Evolutionary conservation across 164 flowering plant species (phyloP).

Genomic region (Saururus chinensis): DNA sequence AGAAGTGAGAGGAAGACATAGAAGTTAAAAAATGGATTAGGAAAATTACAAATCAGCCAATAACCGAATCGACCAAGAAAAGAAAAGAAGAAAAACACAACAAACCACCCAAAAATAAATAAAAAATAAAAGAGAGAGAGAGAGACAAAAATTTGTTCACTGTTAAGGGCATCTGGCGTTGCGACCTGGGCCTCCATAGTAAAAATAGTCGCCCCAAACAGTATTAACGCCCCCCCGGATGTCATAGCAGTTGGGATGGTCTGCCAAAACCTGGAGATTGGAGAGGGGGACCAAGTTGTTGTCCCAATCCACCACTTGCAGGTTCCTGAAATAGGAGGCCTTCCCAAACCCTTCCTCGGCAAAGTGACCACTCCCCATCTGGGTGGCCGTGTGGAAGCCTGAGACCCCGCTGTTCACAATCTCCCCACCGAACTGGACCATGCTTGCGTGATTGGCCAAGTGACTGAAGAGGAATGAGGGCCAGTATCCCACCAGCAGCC

Average conservation of each 20-base stretch:
- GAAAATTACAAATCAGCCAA: background rate
- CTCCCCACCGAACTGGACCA: conserved; percentile 94
- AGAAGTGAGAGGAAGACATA: conserved; percentile 4
- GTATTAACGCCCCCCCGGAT: conserved; percentile 55
- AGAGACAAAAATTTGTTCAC: background rate
- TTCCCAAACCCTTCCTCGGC: conserved; percentile 77
- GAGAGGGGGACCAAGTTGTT: conserved; percentile 67
- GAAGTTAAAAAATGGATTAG: conserved; percentile 2
- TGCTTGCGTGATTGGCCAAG: conserved; percentile 64
- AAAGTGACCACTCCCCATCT: conserved; percentile 97
- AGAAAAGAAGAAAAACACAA: too few species aligned
- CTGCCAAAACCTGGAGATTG: conserved; percentile 59
- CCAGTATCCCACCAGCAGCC: conserved; percentile 84
- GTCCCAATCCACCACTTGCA: conserved; percentile 91
- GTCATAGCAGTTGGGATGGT: conserved; percentile 78
- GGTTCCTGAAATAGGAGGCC: conserved; percentile 76
- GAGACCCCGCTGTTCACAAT: conserved; percentile 50
- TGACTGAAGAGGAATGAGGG: conserved; percentile 79
- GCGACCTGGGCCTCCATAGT: conserved; percentile 96
- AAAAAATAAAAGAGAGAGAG: background rate
- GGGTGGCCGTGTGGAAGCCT: conserved; percentile 74
- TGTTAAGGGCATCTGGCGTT: conserved; percentile 66
- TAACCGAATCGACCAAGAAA: background rate
- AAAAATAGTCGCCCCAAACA: conserved; percentile 87
- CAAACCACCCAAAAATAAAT: background rate